These are phyloP conservation scores for Hericium erinaceus DNA, from an alignment of 768 basidiomycete genomes.

Conservation along the genomic window DNA sequence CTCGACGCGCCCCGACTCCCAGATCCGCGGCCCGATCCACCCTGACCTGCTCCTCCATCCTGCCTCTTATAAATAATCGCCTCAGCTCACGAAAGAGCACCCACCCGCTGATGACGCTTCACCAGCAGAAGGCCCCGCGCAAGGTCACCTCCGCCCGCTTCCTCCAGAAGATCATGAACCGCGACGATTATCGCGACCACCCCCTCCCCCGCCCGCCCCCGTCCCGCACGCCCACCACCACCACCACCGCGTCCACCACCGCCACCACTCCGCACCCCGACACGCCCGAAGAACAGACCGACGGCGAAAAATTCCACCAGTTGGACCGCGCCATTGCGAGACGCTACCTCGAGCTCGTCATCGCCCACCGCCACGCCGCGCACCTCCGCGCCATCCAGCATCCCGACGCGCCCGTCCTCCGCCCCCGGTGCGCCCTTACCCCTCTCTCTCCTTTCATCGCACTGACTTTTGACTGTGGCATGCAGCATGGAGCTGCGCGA, in stretches of 20 bases:
- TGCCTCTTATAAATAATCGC: neutral
- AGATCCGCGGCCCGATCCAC: neutral
- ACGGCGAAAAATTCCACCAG: slow-evolving; percentile 3
- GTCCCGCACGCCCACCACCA: neutral
- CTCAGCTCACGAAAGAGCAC: no score
- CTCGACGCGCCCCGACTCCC: neutral
- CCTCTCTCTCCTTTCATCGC: neutral
- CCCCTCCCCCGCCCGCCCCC: neutral
- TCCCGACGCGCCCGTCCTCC: slow-evolving; percentile 1
- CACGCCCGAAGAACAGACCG: neutral
- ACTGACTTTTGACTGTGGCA: neutral
- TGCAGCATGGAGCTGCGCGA: slow-evolving; percentile 39
- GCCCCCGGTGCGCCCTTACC: slow-evolving; percentile 9
- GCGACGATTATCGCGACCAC: neutral
- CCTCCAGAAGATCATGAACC: neutral
- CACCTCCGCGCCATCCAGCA: neutral
- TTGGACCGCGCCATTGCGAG: slow-evolving; percentile 12
- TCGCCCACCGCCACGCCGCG: slow-evolving; percentile 10
- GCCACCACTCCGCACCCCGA: neutral
- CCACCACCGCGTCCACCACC: neutral
- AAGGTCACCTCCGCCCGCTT: neutral
- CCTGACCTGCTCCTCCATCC: neutral
- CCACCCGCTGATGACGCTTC: no score
- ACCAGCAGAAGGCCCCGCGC: neutral
- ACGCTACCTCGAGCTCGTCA: slow-evolving; percentile 9